A percentile compares a stretch with the other conserved stretches of the same genome.
Conservation (phyloP, 768 basidiomycete species). For the Serendipita sp. region DNA sequence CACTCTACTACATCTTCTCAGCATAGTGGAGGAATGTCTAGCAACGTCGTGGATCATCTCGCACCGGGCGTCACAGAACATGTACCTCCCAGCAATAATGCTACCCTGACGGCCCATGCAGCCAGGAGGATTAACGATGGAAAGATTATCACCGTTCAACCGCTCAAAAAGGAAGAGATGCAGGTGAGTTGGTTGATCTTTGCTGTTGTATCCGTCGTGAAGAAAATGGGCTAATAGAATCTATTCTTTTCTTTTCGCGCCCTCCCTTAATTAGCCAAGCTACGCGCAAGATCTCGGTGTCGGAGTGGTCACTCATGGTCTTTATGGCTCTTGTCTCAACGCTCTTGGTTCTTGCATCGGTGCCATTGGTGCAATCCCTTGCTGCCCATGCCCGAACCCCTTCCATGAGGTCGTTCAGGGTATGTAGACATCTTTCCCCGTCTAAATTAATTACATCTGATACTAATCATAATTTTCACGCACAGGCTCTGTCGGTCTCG, state of each 20-base stretch:
- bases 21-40: background rate
- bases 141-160: constrained; percentile 64
- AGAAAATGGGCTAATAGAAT: background rate
- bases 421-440: constrained; percentile 12
- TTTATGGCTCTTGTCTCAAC: constrained; percentile 72
- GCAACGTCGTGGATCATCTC: constrained; percentile 11
- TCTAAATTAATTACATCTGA: constrained; percentile 8
- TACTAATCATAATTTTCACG: constrained; percentile 14
- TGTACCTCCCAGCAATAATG: background rate
- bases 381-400: constrained; percentile 72
- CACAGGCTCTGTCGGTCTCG: constrained; percentile 72
- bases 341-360: constrained; percentile 45
- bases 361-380: constrained; percentile 58
- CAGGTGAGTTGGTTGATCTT: constrained; percentile 41
- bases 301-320: constrained; percentile 56
- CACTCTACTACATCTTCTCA: background rate
- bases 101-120: background rate
- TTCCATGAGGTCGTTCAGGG: constrained; percentile 78
- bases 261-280: constrained; percentile 43
- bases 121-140: constrained; percentile 6
- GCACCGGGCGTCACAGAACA: constrained; percentile 11
- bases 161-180: constrained; percentile 72
- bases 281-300: constrained; percentile 81
- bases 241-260: background rate
- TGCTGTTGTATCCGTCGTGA: background rate